A percentile compares a stretch with the other conserved stretches of the same genome.
Conservation (phyloP, 805 yeast genomes). For the Candida schatavii region DNA sequence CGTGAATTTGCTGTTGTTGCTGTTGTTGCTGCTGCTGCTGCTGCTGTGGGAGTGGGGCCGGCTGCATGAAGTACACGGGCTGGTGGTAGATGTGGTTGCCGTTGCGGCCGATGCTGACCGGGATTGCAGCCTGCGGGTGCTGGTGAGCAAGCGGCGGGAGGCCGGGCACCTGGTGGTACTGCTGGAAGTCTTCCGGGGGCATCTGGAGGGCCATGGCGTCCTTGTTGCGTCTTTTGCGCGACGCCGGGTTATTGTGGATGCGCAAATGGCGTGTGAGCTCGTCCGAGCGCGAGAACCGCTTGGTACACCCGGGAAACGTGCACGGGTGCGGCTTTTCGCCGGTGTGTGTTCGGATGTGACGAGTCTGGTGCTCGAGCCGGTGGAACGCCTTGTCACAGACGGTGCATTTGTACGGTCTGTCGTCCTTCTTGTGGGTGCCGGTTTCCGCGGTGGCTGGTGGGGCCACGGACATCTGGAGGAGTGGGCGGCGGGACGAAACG, state of each 20-base stretch:
- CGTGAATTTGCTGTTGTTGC: constrained; percentile 17
- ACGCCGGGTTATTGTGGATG: constrained; percentile 64
- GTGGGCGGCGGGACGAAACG: too few relatives aligned
- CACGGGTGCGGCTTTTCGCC: constrained; percentile 92
- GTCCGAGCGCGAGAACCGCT: constrained; percentile 76
- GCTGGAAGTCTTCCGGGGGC: background rate
- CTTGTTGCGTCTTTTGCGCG: constrained; percentile 39
- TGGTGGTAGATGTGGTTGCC: constrained; percentile 29
- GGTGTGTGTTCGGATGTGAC: constrained; percentile 90
- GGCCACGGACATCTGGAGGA: background rate
- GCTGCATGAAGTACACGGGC: too few relatives aligned
- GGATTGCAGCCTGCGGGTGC: constrained; percentile 16
- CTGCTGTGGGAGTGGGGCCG: constrained; percentile 4
- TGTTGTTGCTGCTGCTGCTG: constrained; percentile 1
- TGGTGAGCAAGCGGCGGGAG: constrained; percentile 3
- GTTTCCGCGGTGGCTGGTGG: background rate
- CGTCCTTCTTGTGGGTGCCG: constrained; percentile 21
- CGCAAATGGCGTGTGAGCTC: constrained; percentile 84
- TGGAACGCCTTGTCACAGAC: constrained; percentile 84
- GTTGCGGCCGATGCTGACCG: constrained; percentile 28
- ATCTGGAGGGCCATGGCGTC: constrained; percentile 1
- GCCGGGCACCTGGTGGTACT: constrained; percentile 7
- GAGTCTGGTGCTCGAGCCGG: constrained; percentile 84
- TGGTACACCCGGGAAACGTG: constrained; percentile 77
- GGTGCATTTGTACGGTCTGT: constrained; percentile 80